Percentiles rank a stretch among this genome's conserved stretches.
Evolutionary conservation across 2,329 filamentous ascomycete species (phyloP).

Genomic region (Fusarium newnesense): DNA sequence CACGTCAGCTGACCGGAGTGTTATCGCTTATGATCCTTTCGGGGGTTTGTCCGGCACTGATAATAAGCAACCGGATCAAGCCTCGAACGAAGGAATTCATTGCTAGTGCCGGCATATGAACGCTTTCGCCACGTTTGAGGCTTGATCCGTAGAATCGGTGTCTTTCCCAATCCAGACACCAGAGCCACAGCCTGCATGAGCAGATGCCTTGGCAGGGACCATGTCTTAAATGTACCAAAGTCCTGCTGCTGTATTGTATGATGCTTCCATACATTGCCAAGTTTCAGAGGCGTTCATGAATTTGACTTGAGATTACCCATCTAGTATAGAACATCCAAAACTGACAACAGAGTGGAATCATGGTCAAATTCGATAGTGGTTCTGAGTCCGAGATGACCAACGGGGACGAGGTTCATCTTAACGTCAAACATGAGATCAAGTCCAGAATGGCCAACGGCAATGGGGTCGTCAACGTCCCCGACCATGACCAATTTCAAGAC

Average conservation of each 20-base stretch:
- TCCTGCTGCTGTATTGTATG: neutral
- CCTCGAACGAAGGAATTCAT: neutral
- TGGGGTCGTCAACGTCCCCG: neutral
- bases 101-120: neutral
- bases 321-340: neutral
- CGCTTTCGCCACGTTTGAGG: neutral
- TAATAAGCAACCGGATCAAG: neutral
- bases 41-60: neutral
- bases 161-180: neutral
- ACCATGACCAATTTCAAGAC: neutral
- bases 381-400: neutral
- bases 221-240: neutral
- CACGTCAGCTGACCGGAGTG: neutral
- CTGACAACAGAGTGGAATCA: neutral
- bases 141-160: neutral
- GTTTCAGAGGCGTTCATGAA: neutral
- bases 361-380: neutral
- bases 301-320: rapidly evolving
- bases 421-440: neutral
- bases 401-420: neutral
- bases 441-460: neutral
- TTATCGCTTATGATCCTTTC: neutral
- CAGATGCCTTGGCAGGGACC: neutral
- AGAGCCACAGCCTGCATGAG: neutral
- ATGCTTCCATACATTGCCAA: neutral